phyloP scores from a whole-genome alignment of 148 eudicot genomes.

The Rhododendron williamsianum region DNA sequence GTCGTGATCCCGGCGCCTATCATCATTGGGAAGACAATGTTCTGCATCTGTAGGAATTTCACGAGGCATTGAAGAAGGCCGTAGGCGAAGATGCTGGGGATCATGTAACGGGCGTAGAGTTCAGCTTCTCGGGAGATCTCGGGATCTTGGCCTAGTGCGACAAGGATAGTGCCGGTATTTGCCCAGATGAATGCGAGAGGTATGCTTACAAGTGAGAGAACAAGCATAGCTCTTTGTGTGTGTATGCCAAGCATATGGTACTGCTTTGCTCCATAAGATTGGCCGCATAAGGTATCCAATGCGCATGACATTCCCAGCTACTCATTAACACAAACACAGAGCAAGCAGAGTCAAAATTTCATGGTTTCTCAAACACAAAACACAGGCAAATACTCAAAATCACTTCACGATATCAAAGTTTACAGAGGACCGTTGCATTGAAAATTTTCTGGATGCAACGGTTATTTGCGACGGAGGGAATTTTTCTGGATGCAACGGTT shows the following conservation, averaged over 20 bases:
- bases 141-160: conserved; percentile 47
- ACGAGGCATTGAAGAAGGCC: conserved; percentile 52
- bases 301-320: conserved; percentile 71
- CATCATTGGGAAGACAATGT: conserved; percentile 60
- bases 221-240: conserved; percentile 51
- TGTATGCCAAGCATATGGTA: conserved; percentile 61
- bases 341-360: neutral
- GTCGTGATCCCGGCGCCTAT: conserved; percentile 46
- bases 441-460: too few relatives aligned
- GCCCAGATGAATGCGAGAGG: conserved; percentile 56
- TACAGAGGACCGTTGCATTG: too few relatives aligned
- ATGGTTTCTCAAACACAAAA: neutral
- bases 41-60: conserved; percentile 59
- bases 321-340: neutral
- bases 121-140: conserved; percentile 49
- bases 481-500: neutral
- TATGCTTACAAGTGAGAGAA: conserved; percentile 39
- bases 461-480: neutral
- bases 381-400: neutral
- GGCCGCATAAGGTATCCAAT: conserved; percentile 63
- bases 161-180: conserved; percentile 41
- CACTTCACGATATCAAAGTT: too few relatives aligned
- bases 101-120: conserved; percentile 39
- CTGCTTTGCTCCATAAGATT: conserved; percentile 64
- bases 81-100: conserved; percentile 55